Evolutionary conservation across 306 rosid genomes (phyloP), one percentile per base, ranked within the genome.

Genomic region (Sicyos baderoa): DNA sequence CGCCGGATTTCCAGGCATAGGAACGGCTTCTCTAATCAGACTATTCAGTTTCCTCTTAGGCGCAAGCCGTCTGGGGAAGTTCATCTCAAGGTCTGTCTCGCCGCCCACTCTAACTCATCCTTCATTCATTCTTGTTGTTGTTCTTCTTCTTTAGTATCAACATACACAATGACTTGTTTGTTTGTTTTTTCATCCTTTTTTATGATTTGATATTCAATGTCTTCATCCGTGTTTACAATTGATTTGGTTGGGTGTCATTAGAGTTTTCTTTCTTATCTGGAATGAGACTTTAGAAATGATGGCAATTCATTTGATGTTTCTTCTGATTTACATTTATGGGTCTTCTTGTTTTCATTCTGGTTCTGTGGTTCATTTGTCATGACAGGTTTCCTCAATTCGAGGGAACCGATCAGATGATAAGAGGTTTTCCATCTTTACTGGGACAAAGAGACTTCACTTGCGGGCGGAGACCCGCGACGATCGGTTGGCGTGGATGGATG

Each of bases 51-150:
- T 7, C 76, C 57, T n/a, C 81, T 14, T 8, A 88, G 76, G 27
- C 96, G 97, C 50, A 94, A 88, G 79, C 92, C 97, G 5, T 90
- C 87, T 70, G 99, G 99, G 32, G 97, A 94, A 86, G 76, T 94
- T 75, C 99, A 94, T 82, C 97, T 94, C 76, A 90, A 94, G 97
- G 99, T 90, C 76, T 69, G 97, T 88, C 76, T 65, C 66, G 42
- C 50, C 66, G 42, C 50, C 63, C 18, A 70, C 9, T 9, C 45
- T 9, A 37, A 37, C 9, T 40, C 32, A 32, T n/a, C n/a, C n/a
- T n/a, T n/a, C n/a, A n/a, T n/a, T n/a, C n/a, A n/a, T n/a, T n/a
- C n/a, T n/a, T n/a, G n/a, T n/a, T n/a, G n/a, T n/a, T n/a, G n/a
- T n/a, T n/a, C n/a, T n/a, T n/a, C n/a, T n/a, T n/a, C n/a, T n/a